Evolutionary conservation across 2,329 filamentous ascomycete genomes (phyloP), one percentile per base, ranked within the genome.

Genomic region (Aspergillus vadensis): DNA sequence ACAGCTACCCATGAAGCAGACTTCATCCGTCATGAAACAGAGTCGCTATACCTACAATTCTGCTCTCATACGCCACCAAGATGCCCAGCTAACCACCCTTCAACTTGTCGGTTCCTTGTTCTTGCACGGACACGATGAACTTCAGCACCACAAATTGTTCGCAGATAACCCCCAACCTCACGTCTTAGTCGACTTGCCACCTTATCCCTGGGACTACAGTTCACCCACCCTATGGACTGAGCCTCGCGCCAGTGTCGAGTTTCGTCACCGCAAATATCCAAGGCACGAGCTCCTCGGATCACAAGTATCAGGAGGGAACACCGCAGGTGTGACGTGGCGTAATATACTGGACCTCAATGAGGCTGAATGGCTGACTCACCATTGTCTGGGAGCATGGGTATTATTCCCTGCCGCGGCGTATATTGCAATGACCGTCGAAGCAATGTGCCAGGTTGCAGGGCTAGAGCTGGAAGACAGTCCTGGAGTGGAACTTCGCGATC

Each of bases 401-500:
- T 43, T 75, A 0, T 74, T 70, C 25, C 74, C 74, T 2, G 68
- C 61, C 1, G 71, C 72, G 1, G 74, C 69, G 1, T 69, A 70
- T 39, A 49, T 76, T 12, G 52, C 58, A 5, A 71, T 74, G 63
- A 68, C 65, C 3, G 62, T 70, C 1, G 72, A 76, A 54, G 74
- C 72, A 1, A 43, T 63, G 2, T 30, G 23, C 4, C 64, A 69
- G 51, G 8, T 64, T 9, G 41, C 23, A 4, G 56, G 58, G 5
- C n/a, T 21, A 6, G 21, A 55, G 5, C 50, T 53, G 15, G 50
- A 53, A 41, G 32, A 39, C 1, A 39, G 50, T 39, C 50, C 50
- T 19, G 50, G 50, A 5, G n/a, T 53, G 5, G 50, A 53, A 52
- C 17, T 21, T 23, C 55, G 47, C 3, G 14, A 49, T 25, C 21